Percentiles rank a stretch among this genome's conserved stretches.
These are phyloP conservation scores for Wickerhamiella musiphila DNA, from an alignment of 805 yeast species.

Conservation along the genomic window DNA sequence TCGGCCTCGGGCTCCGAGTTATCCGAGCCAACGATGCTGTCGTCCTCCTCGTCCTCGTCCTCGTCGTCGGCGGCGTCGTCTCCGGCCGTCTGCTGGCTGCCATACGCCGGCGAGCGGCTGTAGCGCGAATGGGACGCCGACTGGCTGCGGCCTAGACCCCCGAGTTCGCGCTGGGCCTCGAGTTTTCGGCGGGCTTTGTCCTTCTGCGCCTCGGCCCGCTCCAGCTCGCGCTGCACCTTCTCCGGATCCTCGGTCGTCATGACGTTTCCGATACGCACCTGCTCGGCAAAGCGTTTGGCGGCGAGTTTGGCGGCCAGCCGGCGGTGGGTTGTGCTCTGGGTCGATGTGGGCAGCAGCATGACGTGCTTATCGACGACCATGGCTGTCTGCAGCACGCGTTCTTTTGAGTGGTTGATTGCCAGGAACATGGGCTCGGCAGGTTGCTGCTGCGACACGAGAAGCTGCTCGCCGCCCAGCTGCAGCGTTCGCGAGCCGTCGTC, in stretches of 20 bases:
- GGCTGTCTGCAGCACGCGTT: slow-evolving; percentile 54
- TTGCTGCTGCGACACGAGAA: slow-evolving; percentile 47
- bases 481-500: slow-evolving; percentile 78
- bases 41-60: slow-evolving; percentile 21
- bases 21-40: slow-evolving; percentile 9
- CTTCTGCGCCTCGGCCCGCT: slow-evolving; percentile 23
- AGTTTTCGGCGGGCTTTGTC: slow-evolving; percentile 26
- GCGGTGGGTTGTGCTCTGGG: slow-evolving; percentile 68
- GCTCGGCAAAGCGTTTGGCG: slow-evolving; percentile 16
- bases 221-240: slow-evolving; percentile 27
- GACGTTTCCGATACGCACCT: slow-evolving; percentile 20
- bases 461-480: slow-evolving; percentile 73
- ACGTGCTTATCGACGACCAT: slow-evolving; percentile 46
- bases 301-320: slow-evolving; percentile 38
- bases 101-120: slow-evolving; percentile 2
- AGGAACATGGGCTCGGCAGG: slow-evolving; percentile 56
- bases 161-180: slow-evolving; percentile 21
- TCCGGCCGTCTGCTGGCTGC: slow-evolving; percentile 13
- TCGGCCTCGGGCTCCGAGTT: slow-evolving; percentile 16
- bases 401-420: slow-evolving; percentile 50
- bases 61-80: slow-evolving; percentile 25
- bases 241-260: slow-evolving; percentile 30
- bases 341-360: slow-evolving; percentile 77
- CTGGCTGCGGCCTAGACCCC: slow-evolving; percentile 12
- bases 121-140: slow-evolving; percentile 6